A percentile compares a stretch with the other conserved stretches of the same genome.
Evolutionary conservation across 2,329 filamentous ascomycete species (phyloP).

Genomic region (Hypoxylon sp.): DNA sequence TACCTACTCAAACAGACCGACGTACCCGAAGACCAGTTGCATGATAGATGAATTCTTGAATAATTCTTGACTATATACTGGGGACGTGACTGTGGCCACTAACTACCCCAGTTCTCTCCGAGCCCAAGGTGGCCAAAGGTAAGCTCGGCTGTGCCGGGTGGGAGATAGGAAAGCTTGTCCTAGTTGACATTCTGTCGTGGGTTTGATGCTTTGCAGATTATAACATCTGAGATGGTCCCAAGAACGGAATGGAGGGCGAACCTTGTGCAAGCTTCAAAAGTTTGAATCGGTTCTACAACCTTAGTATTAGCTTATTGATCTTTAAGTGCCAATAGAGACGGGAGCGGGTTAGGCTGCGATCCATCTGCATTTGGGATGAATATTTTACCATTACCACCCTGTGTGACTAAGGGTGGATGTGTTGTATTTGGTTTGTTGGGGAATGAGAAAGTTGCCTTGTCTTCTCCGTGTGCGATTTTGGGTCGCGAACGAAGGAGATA

Average conservation of each 20-base stretch:
- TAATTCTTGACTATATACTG: too few relatives aligned
- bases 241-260: constrained; percentile 1
- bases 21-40: neutral
- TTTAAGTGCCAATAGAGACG: neutral
- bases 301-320: neutral
- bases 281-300: neutral
- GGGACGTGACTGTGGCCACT: too few relatives aligned
- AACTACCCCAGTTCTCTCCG: constrained; percentile 33
- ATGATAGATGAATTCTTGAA: neutral
- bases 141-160: constrained; percentile 19
- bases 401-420: constrained; percentile 10
- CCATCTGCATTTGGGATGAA: neutral
- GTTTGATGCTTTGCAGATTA: constrained; percentile 6
- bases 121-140: neutral
- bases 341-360: neutral
- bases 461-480: neutral
- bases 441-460: constrained; percentile 9
- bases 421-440: constrained; percentile 5
- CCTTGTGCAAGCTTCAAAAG: constrained; percentile 11
- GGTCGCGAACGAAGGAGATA: constrained; percentile 7
- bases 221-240: neutral
- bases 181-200: constrained; percentile 4
- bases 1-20: neutral
- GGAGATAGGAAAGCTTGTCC: constrained; percentile 32
- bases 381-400: constrained; percentile 4